Base-by-base conservation (phyloP, 202 grass and related monocot genomes). In the Carex sylvatica region DNA sequence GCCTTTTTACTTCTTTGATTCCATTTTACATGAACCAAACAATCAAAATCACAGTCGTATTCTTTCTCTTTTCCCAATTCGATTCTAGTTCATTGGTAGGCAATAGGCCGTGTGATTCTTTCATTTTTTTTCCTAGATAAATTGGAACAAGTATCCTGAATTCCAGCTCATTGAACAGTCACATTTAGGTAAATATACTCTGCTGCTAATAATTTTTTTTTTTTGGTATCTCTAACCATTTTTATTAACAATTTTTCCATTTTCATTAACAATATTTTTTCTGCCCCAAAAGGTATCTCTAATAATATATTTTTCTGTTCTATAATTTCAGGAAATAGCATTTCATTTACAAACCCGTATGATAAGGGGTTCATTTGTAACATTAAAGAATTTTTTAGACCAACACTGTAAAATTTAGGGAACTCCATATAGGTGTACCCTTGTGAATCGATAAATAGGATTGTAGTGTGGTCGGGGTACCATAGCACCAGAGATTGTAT, bases 81-180 rank as follows among this genome's bases (percentile, higher is more conserved):
- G 83, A 77, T 23, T 91, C 76, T 81, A 55, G 13, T 18, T 33
- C 72, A 56, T 55, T 76, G 51, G 31, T 76, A 55, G 72, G 51
- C 51, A 55, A 76, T 56, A 76, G 72, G 49, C 72, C 56, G 51
- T 54, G 72, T 76, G 51, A 76, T 85, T 91, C 82, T 90, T 82
- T 87, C 84, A 83, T 91, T 84, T 65, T 83, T 87, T 87, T 91
- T 88, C 88, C 82, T 90, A 95, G 96, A 95, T 99, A 83, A 95
- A 99, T 88, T 99, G 96, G 93, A 93, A 90, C 89, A 95, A 84
- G 83, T 95, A 95, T 58, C 91, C 96, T 88, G 96, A 99, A 88
- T 95, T 99, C 73, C 92, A 91, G 86, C 87, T 90, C 84, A 88
- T 83, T 66, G 75, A 84, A 76, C 77, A 88, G 9, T 80, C 85